Conservation (phyloP, 169 alveolate species). For the Plasmodium gaboni region DNA sequence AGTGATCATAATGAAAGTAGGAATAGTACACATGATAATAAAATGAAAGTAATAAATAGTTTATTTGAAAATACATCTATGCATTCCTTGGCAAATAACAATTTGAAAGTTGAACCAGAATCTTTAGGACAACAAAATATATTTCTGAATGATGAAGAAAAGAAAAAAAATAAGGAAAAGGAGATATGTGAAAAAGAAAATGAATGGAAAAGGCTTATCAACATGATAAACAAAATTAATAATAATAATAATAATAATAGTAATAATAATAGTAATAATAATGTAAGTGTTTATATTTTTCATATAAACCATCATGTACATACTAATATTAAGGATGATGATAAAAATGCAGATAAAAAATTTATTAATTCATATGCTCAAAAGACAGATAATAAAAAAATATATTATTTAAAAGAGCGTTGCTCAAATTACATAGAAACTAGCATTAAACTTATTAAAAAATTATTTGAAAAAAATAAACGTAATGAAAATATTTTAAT, state of each 20-base stretch:
- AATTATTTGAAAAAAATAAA: constrained; percentile 35
- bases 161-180: background rate
- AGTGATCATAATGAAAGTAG: background rate
- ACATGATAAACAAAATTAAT: constrained; percentile 33
- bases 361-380: no score
- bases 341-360: background rate
- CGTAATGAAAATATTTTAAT: constrained; percentile 45
- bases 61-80: constrained; percentile 22
- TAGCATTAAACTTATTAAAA: constrained; percentile 31
- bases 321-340: constrained; percentile 3
- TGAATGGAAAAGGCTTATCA: constrained; percentile 49
- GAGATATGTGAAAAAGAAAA: background rate
- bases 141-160: background rate
- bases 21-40: background rate
- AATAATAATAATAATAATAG: background rate
- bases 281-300: constrained; percentile 41
- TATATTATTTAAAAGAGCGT: constrained; percentile 61
- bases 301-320: constrained; percentile 19
- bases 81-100: constrained; percentile 26
- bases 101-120: background rate
- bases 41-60: constrained; percentile 10
- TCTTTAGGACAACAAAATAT: background rate
- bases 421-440: constrained; percentile 62
- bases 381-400: background rate
- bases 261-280: background rate